Evolutionary conservation across 495 filamentous ascomycete genomes (phyloP).

Genomic region (Lophiotrema nucula): DNA sequence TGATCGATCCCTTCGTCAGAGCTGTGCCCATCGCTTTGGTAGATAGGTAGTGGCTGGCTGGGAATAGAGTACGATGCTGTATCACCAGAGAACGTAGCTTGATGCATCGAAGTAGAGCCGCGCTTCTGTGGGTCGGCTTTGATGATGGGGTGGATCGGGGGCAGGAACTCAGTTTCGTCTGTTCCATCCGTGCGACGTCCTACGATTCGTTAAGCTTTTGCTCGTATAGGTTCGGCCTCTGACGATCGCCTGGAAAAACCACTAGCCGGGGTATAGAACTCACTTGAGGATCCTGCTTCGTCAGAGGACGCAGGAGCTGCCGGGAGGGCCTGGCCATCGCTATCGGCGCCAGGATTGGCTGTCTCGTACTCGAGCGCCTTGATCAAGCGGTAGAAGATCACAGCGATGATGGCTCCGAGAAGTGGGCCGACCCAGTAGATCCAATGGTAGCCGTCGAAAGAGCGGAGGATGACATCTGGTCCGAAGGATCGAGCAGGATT

Average conservation of each 20-base stretch:
- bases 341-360: slow-evolving; percentile 74
- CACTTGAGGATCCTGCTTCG: slow-evolving; percentile 6
- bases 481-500: slow-evolving; percentile 75
- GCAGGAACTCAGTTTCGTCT: slow-evolving; percentile 17
- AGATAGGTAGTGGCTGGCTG: slow-evolving; percentile 10
- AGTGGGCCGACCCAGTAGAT: slow-evolving; percentile 55
- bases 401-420: slow-evolving; percentile 41
- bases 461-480: slow-evolving; percentile 61
- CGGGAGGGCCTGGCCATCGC: slow-evolving; percentile 34
- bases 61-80: slow-evolving; percentile 7
- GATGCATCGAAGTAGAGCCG: not conserved
- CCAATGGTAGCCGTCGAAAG: slow-evolving; percentile 70
- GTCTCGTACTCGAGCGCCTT: slow-evolving; percentile 69
- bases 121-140: not conserved
- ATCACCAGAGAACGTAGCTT: not conserved
- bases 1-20: slow-evolving; percentile 9
- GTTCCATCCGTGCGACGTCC: slow-evolving; percentile 26
- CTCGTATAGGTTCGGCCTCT: too few species aligned
- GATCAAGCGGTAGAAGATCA: slow-evolving; percentile 43
- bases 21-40: slow-evolving; percentile 13
- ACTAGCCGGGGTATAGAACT: not conserved
- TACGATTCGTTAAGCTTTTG: not conserved
- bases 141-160: slow-evolving; percentile 11
- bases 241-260: too few species aligned
- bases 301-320: slow-evolving; percentile 23